phyloP scores from a whole-genome alignment of 768 basidiomycete genomes.

The Flagelloscypha sp. region DNA sequence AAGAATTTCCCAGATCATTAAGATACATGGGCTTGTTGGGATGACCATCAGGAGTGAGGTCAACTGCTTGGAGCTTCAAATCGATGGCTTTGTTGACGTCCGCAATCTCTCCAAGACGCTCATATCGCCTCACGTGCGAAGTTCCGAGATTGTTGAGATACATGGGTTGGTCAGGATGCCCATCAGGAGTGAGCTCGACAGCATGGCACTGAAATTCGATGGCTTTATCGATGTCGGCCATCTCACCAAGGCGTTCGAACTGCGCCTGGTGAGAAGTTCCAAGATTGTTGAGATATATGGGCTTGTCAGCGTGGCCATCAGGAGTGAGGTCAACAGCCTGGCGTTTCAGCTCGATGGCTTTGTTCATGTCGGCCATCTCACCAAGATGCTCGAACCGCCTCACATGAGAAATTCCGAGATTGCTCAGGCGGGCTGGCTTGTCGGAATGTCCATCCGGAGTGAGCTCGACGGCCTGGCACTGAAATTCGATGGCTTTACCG shows the following conservation, averaged over 20 bases:
- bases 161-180: slow-evolving; percentile 2
- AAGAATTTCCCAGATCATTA: slow-evolving; percentile 17
- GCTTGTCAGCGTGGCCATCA: slow-evolving; percentile 9
- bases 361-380: slow-evolving; percentile 17
- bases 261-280: slow-evolving; percentile 3
- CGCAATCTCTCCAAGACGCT: slow-evolving; percentile 13
- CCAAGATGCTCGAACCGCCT: slow-evolving; percentile 6
- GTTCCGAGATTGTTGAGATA: slow-evolving; percentile 8
- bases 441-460: slow-evolving; percentile 9
- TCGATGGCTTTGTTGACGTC: slow-evolving; percentile 17
- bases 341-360: slow-evolving; percentile 7
- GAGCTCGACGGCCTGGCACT: slow-evolving; percentile 9
- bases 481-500: slow-evolving; percentile 12
- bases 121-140: slow-evolving; percentile 13
- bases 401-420: slow-evolving; percentile 9
- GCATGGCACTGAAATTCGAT: slow-evolving; percentile 14
- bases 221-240: slow-evolving; percentile 19
- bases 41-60: slow-evolving; percentile 6
- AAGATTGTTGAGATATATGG: slow-evolving; percentile 4
- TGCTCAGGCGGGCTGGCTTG: slow-evolving; percentile 6
- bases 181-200: slow-evolving; percentile 13
- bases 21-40: too few relatives aligned
- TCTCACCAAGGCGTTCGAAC: slow-evolving; percentile 12
- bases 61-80: slow-evolving; percentile 4
- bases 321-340: slow-evolving; percentile 7